Evolutionary conservation across 768 basidiomycete species (phyloP), one percentile per base, ranked within the genome.

Genomic region (Scleroderma citrinum): DNA sequence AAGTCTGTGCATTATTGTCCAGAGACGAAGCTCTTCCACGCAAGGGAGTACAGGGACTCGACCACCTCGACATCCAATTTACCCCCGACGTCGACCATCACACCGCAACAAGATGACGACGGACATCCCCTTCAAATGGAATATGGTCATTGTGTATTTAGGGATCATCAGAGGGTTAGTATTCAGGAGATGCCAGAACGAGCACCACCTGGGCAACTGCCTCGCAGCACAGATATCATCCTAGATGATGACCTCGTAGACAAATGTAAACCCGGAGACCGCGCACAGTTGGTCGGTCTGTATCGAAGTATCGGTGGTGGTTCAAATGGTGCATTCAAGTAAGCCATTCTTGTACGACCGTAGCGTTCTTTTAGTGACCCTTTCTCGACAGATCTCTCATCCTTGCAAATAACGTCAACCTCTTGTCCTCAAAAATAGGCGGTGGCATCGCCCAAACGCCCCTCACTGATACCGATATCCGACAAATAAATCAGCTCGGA

Each of bases 151-250:
- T 91, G 87, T 62, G 80, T 87, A 7, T 99, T 96, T 73, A 76
- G 90, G 49, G 96, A 99, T 69, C 92, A 98, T 68, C 96, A 99
- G 69, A 83, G 92, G 56, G 90, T 98, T 63, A 92, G 85, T 66
- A 98, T 99, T 54, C 96, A 99, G 71, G 96, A 99, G 64, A 98
- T 99, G 95, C 96, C 96, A 3, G 96, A 99, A 69, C 83, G 96
- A 20, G 94, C 96, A 13, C 96, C 96, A 21, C 89, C 96, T 38
- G 96, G 96, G 24, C 95, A 97, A 67, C 75, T 99, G 24, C 96
- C 96, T 39, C 79, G 96, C 42, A 94, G 93, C 59, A 93, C 92
- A 31, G 96, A 99, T 66, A 87, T 98, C 46, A 89, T 97, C 39
- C 69, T 97, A 55, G 95, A 96, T 57, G 94, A 96, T 55, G 96